Conservation (phyloP, 2,329 filamentous ascomycete species). For the Xylariaceae sp. region DNA sequence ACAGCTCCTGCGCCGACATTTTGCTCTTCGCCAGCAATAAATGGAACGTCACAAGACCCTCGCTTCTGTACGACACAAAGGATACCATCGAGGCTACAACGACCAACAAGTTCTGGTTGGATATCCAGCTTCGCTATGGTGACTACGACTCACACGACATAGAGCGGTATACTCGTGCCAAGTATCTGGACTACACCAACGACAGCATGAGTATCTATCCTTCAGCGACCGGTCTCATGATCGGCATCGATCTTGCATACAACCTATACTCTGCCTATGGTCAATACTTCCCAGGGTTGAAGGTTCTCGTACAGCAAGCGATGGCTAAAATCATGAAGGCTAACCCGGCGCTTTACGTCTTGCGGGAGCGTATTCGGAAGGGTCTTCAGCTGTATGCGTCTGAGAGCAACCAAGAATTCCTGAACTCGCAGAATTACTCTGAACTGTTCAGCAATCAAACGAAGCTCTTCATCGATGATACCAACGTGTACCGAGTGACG, state of each 20-base stretch:
- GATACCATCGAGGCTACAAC: conserved; percentile 89
- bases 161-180: conserved; percentile 92
- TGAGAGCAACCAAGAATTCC: conserved; percentile 97
- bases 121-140: conserved; percentile 92
- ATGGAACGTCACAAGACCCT: conserved; percentile 95
- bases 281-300: conserved; percentile 96
- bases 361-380: conserved; percentile 96
- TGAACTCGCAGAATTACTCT: conserved; percentile 99
- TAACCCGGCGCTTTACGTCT: conserved; percentile 90
- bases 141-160: conserved; percentile 99
- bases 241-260: conserved; percentile 94
- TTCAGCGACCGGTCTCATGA: conserved; percentile 93
- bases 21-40: conserved; percentile 95
- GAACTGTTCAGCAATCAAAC: conserved; percentile 99
- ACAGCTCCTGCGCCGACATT: conserved; percentile 97
- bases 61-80: conserved; percentile 90
- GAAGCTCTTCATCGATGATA: conserved; percentile 97
- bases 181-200: conserved; percentile 97
- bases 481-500: conserved; percentile 97
- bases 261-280: conserved; percentile 97
- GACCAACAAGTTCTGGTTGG: conserved; percentile 99
- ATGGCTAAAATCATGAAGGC: conserved; percentile 99
- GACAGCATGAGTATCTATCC: conserved; percentile 99
- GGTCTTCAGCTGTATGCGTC: conserved; percentile 96
- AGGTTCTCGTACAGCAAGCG: conserved; percentile 90